These are phyloP conservation scores for Babjeviella inositovora DNA, from an alignment of 805 yeast species.

Conservation along the genomic window DNA sequence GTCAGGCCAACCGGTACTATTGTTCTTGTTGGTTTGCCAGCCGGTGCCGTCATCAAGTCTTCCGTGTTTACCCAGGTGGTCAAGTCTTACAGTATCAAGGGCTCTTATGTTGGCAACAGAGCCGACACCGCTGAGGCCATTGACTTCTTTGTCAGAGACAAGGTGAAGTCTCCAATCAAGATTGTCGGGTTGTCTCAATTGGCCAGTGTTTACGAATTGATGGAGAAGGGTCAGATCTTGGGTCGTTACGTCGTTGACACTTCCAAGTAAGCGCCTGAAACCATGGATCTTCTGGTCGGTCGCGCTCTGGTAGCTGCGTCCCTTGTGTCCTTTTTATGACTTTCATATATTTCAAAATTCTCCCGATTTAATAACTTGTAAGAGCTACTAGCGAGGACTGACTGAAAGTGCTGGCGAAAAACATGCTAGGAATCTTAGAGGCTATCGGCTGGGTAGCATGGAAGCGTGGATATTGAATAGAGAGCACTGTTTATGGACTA, in stretches of 20 bases:
- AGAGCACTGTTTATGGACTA: no score
- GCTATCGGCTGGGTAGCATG: no score
- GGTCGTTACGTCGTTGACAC: constrained; percentile 88
- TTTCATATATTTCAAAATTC: no score
- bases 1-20: constrained; percentile 56
- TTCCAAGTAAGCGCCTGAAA: constrained; percentile 32
- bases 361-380: no score
- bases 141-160: constrained; percentile 58
- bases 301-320: no score
- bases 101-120: constrained; percentile 83
- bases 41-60: constrained; percentile 56
- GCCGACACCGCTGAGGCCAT: constrained; percentile 74
- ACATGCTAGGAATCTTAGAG: no score
- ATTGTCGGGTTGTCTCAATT: constrained; percentile 63
- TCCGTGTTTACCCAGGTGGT: constrained; percentile 63
- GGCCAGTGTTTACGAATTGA: constrained; percentile 51
- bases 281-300: no score
- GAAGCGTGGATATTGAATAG: no score
- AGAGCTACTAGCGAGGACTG: no score
- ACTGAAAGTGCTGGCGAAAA: no score
- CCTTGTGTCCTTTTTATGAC: no score
- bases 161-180: constrained; percentile 58
- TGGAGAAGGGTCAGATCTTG: constrained; percentile 73
- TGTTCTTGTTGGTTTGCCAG: constrained; percentile 65
- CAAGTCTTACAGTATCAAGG: constrained; percentile 55